Evolutionary conservation across 1,284 basidiomycete species (phyloP).

Genomic region (Rhodotorula sp.): DNA sequence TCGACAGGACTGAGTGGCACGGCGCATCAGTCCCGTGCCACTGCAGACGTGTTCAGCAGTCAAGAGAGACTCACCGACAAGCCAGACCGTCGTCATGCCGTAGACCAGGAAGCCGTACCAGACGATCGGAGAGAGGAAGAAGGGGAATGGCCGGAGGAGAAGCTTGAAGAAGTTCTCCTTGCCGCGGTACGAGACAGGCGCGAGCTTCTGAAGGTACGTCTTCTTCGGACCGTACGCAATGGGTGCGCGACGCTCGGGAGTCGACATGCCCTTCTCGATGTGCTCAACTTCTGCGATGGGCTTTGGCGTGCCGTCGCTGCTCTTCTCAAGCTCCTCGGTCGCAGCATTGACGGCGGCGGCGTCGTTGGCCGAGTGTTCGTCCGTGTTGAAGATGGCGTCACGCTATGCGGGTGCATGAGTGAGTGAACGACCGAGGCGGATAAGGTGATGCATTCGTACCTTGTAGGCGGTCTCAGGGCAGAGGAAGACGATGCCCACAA

Average conservation of each 20-base stretch:
- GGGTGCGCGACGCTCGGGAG: no score
- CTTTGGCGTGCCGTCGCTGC: not conserved
- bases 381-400: constrained; percentile 49
- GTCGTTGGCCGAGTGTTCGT: constrained; percentile 29
- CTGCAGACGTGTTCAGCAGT: no score
- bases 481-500: constrained; percentile 55
- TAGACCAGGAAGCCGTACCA: constrained; percentile 4
- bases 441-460: not conserved
- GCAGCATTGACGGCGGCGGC: constrained; percentile 21
- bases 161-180: constrained; percentile 16
- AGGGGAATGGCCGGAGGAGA: constrained; percentile 20
- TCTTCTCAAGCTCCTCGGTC: constrained; percentile 19
- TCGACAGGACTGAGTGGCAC: constrained; percentile 8
- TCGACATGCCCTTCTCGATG: constrained; percentile 3
- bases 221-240: constrained; percentile 8
- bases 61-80: constrained; percentile 9
- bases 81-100: constrained; percentile 19
- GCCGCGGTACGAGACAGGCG: constrained; percentile 1
- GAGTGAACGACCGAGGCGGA: not conserved
- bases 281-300: constrained; percentile 2
- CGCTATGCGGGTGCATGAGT: constrained; percentile 32
- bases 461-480: constrained; percentile 52
- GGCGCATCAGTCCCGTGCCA: no score
- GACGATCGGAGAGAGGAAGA: constrained; percentile 5
- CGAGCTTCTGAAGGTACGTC: constrained; percentile 11